Evolutionary conservation across 176 grass and related monocot genomes (phyloP).

Genomic region (Musa troglodytarum): DNA sequence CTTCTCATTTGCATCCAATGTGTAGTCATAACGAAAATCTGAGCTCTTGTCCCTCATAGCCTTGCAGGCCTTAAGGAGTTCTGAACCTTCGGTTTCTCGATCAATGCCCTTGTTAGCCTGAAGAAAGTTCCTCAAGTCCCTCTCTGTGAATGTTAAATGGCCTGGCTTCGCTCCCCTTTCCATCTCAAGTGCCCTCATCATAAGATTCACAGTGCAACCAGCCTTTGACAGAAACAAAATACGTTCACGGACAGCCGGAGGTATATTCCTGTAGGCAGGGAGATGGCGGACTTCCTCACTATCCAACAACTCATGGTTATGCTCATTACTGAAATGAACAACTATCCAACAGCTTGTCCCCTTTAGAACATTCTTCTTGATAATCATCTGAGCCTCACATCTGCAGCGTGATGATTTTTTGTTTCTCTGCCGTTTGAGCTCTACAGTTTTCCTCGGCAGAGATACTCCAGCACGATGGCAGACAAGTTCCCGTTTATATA

Average conservation of each 20-base stretch:
- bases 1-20: conserved; percentile 24
- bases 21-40: conserved; percentile 42
- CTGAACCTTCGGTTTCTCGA: conserved; percentile 37
- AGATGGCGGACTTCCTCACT: conserved; percentile 23
- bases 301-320: conserved; percentile 43
- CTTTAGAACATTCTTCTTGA: conserved; percentile 31
- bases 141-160: conserved; percentile 32
- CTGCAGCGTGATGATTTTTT: conserved; percentile 41
- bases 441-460: conserved; percentile 21
- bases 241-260: conserved; percentile 30
- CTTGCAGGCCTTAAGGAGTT: conserved; percentile 36
- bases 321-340: conserved; percentile 40
- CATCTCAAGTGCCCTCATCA: conserved; percentile 45
- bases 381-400: conserved; percentile 47
- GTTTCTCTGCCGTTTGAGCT: conserved; percentile 34
- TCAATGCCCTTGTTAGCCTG: conserved; percentile 28
- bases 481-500: conserved; percentile 48
- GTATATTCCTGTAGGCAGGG: conserved; percentile 31
- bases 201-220: conserved; percentile 33
- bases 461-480: conserved; percentile 38
- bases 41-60: conserved; percentile 36
- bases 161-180: conserved; percentile 29
- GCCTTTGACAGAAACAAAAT: conserved; percentile 38
- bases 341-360: conserved; percentile 29
- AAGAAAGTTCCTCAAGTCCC: conserved; percentile 43